These are phyloP conservation scores for Penicillium sp. DNA, from an alignment of 2,329 filamentous ascomycete genomes.

Conservation along the genomic window DNA sequence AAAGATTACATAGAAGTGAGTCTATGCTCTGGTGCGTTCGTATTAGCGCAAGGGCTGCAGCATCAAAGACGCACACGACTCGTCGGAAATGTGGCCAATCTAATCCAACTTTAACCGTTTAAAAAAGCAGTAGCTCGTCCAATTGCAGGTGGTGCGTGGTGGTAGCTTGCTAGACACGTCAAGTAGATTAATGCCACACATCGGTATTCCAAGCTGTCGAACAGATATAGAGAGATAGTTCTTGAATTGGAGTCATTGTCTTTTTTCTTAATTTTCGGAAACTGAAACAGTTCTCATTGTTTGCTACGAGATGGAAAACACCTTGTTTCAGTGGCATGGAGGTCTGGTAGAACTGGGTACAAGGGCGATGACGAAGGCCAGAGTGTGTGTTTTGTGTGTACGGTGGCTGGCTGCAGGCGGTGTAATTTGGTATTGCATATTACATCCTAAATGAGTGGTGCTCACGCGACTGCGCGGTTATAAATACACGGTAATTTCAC, in stretches of 20 bases:
- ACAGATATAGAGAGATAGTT: conserved; percentile 1
- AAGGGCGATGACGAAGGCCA: not conserved
- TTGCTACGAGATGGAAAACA: too few species aligned
- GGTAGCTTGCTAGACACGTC: conserved; percentile 12
- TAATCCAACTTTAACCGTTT: conserved; percentile 16
- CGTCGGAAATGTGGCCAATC: conserved; percentile 8
- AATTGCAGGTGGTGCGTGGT: conserved; percentile 16
- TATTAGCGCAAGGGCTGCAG: conserved; percentile 7
- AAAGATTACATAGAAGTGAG: not conserved
- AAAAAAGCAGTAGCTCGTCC: conserved; percentile 17
- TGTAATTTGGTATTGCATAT: conserved; percentile 7
- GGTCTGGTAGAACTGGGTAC: conserved; percentile 5
- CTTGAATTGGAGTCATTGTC: not conserved
- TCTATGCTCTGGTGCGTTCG: not conserved
- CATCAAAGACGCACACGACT: conserved; percentile 9
- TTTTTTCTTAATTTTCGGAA: not conserved
- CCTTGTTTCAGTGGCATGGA: not conserved
- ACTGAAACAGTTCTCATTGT: too few species aligned
- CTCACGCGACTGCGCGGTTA: conserved; percentile 12
- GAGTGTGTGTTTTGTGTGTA: conserved; percentile 19
- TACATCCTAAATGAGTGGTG: conserved; percentile 3
- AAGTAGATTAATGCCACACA: conserved; percentile 12
- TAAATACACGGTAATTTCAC: conserved; percentile 20
- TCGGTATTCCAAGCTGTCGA: conserved; percentile 6
- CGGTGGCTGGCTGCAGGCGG: conserved; percentile 7